phyloP scores from a whole-genome alignment of 2,329 filamentous ascomycete species.

The Trichoderma cornu-damae region DNA sequence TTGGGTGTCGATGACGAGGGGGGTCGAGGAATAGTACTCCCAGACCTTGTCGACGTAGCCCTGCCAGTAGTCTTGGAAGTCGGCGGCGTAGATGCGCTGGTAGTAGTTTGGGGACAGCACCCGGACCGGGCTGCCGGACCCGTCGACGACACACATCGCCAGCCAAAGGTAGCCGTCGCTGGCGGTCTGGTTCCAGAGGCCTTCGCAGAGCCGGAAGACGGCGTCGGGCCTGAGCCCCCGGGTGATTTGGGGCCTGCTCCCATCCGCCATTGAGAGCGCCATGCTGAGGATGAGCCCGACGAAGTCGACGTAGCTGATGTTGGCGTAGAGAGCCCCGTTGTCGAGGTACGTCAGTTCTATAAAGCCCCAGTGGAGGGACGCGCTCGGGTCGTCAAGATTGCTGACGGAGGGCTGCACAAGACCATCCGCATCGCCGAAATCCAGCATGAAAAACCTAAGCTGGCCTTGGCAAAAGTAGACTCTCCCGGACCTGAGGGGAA shows the following conservation, averaged over 20 bases:
- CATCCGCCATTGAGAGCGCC: constrained; percentile 34
- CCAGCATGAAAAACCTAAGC: constrained; percentile 41
- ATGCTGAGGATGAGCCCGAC: constrained; percentile 49
- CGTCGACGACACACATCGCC: constrained; percentile 39
- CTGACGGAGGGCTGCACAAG: constrained; percentile 47
- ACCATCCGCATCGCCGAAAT: constrained; percentile 28
- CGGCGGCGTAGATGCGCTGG: constrained; percentile 30
- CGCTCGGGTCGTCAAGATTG: constrained; percentile 40
- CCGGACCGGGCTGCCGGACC: constrained; percentile 37
- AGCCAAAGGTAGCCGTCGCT: constrained; percentile 41
- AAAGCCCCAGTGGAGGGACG: constrained; percentile 45
- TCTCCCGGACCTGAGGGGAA: constrained; percentile 38
- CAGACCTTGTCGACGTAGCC: constrained; percentile 45
- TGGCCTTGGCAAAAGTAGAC: constrained; percentile 43
- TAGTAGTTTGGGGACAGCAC: constrained; percentile 43
- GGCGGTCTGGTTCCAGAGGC: constrained; percentile 34
- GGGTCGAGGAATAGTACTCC: constrained; percentile 35
- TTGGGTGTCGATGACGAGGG: constrained; percentile 43
- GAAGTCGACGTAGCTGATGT: constrained; percentile 50
- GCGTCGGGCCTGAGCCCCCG: constrained; percentile 36
- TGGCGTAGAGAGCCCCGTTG: constrained; percentile 39
- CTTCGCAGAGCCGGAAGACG: constrained; percentile 39
- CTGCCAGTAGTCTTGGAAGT: constrained; percentile 41
- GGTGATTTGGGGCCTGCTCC: constrained; percentile 36
- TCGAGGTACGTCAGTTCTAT: constrained; percentile 44